Evolutionary conservation across 352 stramenopile species (phyloP), one percentile per base, ranked within the genome.

Genomic region (Lagenidium sp.): DNA sequence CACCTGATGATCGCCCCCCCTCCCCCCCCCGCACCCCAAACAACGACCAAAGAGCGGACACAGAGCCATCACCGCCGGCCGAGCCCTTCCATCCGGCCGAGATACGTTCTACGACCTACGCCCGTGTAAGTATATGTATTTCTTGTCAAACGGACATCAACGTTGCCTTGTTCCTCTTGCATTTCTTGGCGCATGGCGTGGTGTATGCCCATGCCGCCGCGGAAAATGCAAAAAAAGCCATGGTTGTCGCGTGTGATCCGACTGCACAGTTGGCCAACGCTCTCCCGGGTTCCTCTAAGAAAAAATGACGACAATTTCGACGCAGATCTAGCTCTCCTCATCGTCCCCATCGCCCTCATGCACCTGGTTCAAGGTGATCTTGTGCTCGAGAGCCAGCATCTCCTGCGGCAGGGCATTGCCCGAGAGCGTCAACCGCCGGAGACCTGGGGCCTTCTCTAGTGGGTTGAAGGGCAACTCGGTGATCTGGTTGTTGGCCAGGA

Each of bases 401-500:
- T 86, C 67, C 8, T 54, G 44, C 21, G 69, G 41, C 5, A 93
- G 42, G 32, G 80, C 52, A 47, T 94, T 94, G 16, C 80, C 83
- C 6, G 68, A 78, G 11, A 95, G 60, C 21, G 82, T 95, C 12
- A 95, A 60, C 11, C 81, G 68, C 8, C 83, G 73, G 15, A 94
- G 50, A n/a, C 68, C 66, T 2, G 57, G 61, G 1, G 73, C 63
- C 29, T 75, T 86, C 45, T 93, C 68, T 4, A 86, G 36, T 8
- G 78, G 82, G 30, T 94, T 85, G 48, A 91, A 85, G 24, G 82
- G 82, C 34, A 95, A 50, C 32, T 78, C 74, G 0, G 64, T 69
- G 50, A 95, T 81, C 5, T 71, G 31, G 59, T 95, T 95, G 57
- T 92, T 85, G 4, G 82, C 83, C 3, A 95, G 64, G 13, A 95